phyloP scores from a whole-genome alignment of 495 filamentous ascomycete genomes.

The Echria macrotheca region DNA sequence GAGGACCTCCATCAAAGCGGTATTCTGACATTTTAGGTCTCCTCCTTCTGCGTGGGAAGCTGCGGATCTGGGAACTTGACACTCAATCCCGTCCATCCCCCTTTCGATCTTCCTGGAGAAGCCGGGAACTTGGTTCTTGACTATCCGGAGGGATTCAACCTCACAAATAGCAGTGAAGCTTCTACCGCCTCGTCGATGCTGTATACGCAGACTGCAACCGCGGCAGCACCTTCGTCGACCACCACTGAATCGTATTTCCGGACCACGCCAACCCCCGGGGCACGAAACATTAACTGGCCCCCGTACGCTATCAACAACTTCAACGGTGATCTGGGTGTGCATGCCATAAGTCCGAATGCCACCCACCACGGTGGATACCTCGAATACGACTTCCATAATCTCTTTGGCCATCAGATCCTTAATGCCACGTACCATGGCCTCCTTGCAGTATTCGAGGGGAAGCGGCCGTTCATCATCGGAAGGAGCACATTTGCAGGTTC shows the following conservation, averaged over 20 bases:
- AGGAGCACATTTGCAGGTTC: conserved; percentile 76
- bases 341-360: conserved; percentile 72
- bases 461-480: conserved; percentile 82
- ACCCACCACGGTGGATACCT: conserved; percentile 65
- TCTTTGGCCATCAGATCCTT: conserved; percentile 69
- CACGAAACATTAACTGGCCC: conserved; percentile 72
- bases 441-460: conserved; percentile 52
- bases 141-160: conserved; percentile 68
- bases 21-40: conserved; percentile 27
- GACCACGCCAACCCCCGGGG: conserved; percentile 60
- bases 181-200: conserved; percentile 47
- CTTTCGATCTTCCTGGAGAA: conserved; percentile 62
- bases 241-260: conserved; percentile 49
- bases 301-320: conserved; percentile 79
- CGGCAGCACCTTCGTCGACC: conserved; percentile 39
- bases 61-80: conserved; percentile 66
- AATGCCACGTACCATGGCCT: conserved; percentile 77
- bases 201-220: conserved; percentile 24
- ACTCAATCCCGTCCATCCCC: conserved; percentile 64
- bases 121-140: conserved; percentile 53
- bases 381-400: conserved; percentile 79
- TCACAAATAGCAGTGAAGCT: conserved; percentile 66
- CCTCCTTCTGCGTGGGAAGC: conserved; percentile 76
- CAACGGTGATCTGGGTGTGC: conserved; percentile 67
- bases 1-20: not conserved